phyloP scores from a whole-genome alignment of 2,329 filamentous ascomycete species.

The Aspergillus latus region DNA sequence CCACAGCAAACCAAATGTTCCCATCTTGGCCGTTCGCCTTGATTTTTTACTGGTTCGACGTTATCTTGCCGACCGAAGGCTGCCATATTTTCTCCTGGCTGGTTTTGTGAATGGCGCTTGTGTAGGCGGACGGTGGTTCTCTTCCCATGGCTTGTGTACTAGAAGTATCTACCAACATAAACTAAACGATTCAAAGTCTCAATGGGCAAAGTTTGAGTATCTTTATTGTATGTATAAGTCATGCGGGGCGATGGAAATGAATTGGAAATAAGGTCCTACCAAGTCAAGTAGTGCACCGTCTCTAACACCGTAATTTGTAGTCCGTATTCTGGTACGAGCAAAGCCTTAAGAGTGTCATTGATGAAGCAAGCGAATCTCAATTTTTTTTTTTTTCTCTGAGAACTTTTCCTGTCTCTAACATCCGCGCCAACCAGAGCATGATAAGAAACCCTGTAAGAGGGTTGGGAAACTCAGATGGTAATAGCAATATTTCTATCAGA shows the following conservation, averaged over 20 bases:
- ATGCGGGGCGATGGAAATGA: background rate
- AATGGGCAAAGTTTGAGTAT: background rate
- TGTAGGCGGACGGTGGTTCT: slow-evolving; percentile 22
- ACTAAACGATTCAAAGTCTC: background rate
- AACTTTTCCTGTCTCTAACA: slow-evolving; percentile 19
- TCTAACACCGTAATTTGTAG: too few species aligned
- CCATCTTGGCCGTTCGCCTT: background rate
- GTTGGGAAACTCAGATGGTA: slow-evolving; percentile 9
- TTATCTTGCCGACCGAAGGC: slow-evolving; percentile 9
- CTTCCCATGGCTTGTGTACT: slow-evolving; percentile 25
- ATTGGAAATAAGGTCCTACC: too few species aligned
- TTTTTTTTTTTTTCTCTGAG: background rate
- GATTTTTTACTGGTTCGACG: background rate
- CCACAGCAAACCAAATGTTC: background rate
- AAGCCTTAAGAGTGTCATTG: background rate
- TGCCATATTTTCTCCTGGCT: background rate
- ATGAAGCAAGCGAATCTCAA: background rate
- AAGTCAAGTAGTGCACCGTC: too few species aligned
- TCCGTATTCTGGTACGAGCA: background rate
- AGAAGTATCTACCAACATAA: slow-evolving; percentile 21
- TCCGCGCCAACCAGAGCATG: slow-evolving; percentile 1
- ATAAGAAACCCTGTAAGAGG: slow-evolving; percentile 15
- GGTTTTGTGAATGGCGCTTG: slow-evolving; percentile 28
- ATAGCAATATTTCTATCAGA: slow-evolving; percentile 14
- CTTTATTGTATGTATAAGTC: background rate